Evolutionary conservation across 1,139 yeast species (phyloP), one percentile per base, ranked within the genome.

Genomic region (Yamadazyma sp.): DNA sequence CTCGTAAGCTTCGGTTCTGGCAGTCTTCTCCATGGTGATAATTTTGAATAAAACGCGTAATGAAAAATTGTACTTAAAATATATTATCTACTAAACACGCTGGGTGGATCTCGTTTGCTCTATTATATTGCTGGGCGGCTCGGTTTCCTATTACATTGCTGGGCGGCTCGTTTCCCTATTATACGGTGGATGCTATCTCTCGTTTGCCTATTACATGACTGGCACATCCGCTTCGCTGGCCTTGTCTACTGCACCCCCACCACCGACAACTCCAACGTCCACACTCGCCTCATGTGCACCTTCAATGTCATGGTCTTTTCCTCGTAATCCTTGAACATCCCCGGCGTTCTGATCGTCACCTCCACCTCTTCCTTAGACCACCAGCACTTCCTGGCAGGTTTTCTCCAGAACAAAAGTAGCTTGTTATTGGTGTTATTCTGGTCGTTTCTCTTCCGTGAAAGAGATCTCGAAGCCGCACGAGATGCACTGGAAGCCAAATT

Each of bases 301-400:
- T 75, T 79, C 15, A 72, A 66, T 7, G 47, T 46, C 50, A 63
- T 52, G 6, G 53, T 45, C n/a, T 43, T 40, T 3, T 50, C 55
- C 11, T 48, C 50, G 14, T 50, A 54, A 15, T 48, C 43, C 14
- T 41, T 39, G 36, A 78, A 62, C 7, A 61, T 46, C 10, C 51
- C 49, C 3, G 47, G 42, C 12, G 50, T 46, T 14, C 52, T 58
- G 8, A 85, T 68, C 26, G 72, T 73, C 24, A 88, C 67, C 5
- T 74, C 76, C 16, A 81, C 68, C 34, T 72, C 66, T 34, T 79
- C 80, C 53, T 84, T 85, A 10, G 87, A 84, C 99, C 99, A 94
- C 99, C 99, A 94, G 64, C 99, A 94, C 59, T 94, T 94, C 56
- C 98, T 76, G 1, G 99, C 99, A 0, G 99, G 99, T 58, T 92